Evolutionary conservation across 2,329 filamentous ascomycete species (phyloP).

Genomic region (Sporothrix pseudoabietina): DNA sequence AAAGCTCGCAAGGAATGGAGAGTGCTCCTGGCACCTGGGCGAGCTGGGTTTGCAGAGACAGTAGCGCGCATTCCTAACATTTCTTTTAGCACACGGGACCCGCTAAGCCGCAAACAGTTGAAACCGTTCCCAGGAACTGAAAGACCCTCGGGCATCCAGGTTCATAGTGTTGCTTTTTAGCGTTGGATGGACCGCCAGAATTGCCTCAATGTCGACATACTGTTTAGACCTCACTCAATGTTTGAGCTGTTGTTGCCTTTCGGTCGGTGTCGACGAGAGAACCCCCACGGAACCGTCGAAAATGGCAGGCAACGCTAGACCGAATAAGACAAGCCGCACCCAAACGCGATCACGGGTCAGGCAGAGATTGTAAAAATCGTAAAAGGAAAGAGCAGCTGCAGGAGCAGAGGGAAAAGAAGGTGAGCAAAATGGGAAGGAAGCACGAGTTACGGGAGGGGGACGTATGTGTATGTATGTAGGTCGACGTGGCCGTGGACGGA

Average conservation of each 20-base stretch:
- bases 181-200: not conserved
- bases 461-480: not conserved
- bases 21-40: not conserved
- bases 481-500: not conserved
- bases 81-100: not conserved
- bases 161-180: not conserved
- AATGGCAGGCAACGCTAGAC: conserved; percentile 12
- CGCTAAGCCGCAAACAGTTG: conserved; percentile 17
- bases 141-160: not conserved
- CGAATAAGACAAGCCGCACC: conserved; percentile 23
- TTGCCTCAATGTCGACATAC: not conserved
- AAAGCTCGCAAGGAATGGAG: not conserved
- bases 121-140: not conserved
- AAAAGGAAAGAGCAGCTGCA: not conserved
- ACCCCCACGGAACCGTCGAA: conserved; percentile 9
- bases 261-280: not conserved
- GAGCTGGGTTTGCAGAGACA: not conserved
- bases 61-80: not conserved
- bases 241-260: not conserved
- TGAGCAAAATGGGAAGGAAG: conserved; percentile 24
- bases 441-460: not conserved
- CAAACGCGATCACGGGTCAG: conserved; percentile 16
- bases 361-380: conserved; percentile 5
- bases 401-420: not conserved
- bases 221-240: not conserved